Evolutionary conservation across 176 grass and related monocot genomes (phyloP).

Genomic region (Rhipidocladum racemiflorum): DNA sequence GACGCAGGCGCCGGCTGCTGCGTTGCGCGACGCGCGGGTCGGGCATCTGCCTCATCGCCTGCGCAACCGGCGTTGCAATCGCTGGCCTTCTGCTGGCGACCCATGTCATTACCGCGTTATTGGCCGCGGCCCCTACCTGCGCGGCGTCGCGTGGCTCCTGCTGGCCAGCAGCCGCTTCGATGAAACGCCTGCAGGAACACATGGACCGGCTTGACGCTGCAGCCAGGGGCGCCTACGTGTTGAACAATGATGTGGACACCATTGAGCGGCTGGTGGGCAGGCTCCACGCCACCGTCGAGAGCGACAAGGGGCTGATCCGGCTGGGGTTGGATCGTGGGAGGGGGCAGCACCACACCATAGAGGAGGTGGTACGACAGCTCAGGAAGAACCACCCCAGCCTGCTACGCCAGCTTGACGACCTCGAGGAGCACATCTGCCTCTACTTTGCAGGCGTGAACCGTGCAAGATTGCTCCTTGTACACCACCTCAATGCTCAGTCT

Average conservation of each 20-base stretch:
- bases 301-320: constrained; percentile 69
- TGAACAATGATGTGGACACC: constrained; percentile 77
- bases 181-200: constrained; percentile 52
- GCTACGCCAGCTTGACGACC: constrained; percentile 63
- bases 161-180: constrained; percentile 25
- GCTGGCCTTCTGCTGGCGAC: constrained; percentile 58
- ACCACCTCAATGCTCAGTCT: constrained; percentile 53
- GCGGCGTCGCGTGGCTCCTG: constrained; percentile 26
- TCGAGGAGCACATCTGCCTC: constrained; percentile 89
- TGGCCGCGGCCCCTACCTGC: constrained; percentile 32
- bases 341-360: constrained; percentile 72
- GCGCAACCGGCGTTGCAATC: constrained; percentile 40
- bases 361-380: constrained; percentile 74
- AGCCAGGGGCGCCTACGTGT: constrained; percentile 72
- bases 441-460: constrained; percentile 79
- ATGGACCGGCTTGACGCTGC: constrained; percentile 72
- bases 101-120: constrained; percentile 39
- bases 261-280: constrained; percentile 76
- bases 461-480: constrained; percentile 66
- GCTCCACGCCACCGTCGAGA: constrained; percentile 70
- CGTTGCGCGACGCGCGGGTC: constrained; percentile 47
- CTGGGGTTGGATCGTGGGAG: constrained; percentile 71
- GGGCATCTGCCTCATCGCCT: constrained; percentile 59
- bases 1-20: constrained; percentile 45
- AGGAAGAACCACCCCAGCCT: constrained; percentile 72